phyloP scores from a whole-genome alignment of 129 eudicot genomes.

The Flaveria brownii region DNA sequence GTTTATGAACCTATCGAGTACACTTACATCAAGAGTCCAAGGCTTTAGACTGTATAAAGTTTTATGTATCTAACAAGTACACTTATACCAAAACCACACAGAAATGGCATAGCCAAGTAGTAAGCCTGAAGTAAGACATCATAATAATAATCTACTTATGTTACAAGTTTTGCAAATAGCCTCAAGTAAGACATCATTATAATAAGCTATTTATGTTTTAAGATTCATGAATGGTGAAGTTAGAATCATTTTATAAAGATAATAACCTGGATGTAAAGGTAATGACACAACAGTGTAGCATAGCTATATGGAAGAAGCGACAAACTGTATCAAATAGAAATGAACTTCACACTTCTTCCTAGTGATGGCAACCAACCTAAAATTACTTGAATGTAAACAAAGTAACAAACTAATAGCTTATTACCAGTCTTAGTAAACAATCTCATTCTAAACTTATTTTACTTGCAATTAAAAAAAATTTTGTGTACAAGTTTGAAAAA shows the following conservation, averaged over 20 bases:
- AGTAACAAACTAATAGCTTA: neutral
- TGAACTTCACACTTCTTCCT: neutral
- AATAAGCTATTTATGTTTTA: too few relatives aligned
- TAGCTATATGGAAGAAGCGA: too few relatives aligned
- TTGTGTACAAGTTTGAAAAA: neutral
- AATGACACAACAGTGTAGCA: too few relatives aligned
- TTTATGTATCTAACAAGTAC: too few relatives aligned
- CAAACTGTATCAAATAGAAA: neutral
- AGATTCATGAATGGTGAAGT: too few relatives aligned
- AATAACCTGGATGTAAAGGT: neutral
- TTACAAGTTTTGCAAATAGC: constrained; percentile 30
- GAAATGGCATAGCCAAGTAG: constrained; percentile 40
- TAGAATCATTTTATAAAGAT: too few relatives aligned
- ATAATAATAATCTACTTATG: neutral
- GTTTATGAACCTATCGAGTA: too few relatives aligned
- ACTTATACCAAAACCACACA: too few relatives aligned
- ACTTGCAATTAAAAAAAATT: neutral
- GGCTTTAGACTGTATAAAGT: too few relatives aligned
- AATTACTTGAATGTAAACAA: neutral
- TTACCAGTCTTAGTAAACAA: neutral
- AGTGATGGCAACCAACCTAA: neutral
- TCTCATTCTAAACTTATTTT: neutral
- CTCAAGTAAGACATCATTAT: constrained; percentile 27
- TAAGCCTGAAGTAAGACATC: constrained; percentile 54
- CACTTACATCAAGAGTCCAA: too few relatives aligned